Base-by-base conservation (phyloP, 352 stramenopile species). In the Lagenidium sp. region DNA sequence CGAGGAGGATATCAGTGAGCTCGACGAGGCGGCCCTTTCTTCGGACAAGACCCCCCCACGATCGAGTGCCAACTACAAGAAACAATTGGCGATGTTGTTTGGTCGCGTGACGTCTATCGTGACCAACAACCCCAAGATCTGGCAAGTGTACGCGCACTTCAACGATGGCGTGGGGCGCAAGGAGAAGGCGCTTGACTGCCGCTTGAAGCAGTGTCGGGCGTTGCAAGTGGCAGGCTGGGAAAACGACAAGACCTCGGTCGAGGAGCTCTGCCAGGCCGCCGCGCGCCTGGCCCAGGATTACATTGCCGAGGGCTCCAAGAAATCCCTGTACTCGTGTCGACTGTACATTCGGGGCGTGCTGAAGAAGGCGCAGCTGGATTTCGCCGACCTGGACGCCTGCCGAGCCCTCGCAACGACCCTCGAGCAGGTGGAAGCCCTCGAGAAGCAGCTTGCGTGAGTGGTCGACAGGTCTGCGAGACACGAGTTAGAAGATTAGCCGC, bases 121-220 rank as follows among this genome's bases (percentile, higher is more conserved):
- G 44, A 86, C 78, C 12, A 89, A 72, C 50, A 77, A 86, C 47
- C 47, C 77, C 16, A 82, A 82, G 52, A 64, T 94, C 45, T 94
- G 79, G 79, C 72, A 86, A 47, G 60, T 90, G 20, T 91, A 88
- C 39, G 82, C 78, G 34, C 72, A 84, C 58, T 87, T 85, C 36
- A 86, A 87, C 48, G 69, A 88, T 44, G 73, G 68, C 15, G 53
- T 80, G 6, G 68, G 61, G 0, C 67, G 80, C 18, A 54, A 55
- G 21, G 65, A 84, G 39, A 88, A 88, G 45, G 81, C 74, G 10
- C 70, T 82, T 18, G 79, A 90, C 44, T 91, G 76, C 36, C 77
- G 78, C 15, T 38, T 88, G 21, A 91, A 89, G 57, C 63, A 85
- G 53, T 84, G 78, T 41, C 77, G 80, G 15, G 74, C 76, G 6